Evolutionary conservation across 352 stramenopile species (phyloP).

Genomic region (Aphanomyces invadans): DNA sequence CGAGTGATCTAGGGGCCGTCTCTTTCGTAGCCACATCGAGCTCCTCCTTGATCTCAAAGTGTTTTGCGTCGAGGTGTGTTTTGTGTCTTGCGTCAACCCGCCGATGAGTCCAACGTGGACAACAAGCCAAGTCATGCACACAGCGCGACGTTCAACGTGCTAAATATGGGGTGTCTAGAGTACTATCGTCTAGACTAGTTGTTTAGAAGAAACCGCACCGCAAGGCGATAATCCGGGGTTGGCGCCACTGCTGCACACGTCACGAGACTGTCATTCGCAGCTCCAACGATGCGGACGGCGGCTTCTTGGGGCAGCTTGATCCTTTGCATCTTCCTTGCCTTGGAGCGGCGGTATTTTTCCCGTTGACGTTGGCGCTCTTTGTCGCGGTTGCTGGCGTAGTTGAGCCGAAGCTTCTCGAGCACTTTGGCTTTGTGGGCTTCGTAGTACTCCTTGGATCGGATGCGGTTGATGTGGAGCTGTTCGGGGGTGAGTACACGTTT

Average conservation of each 20-base stretch:
- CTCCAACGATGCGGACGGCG: background rate
- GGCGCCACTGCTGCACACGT: background rate
- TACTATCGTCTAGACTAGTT: background rate
- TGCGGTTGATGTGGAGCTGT: conserved; percentile 20
- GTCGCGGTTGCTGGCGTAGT: conserved; percentile 17
- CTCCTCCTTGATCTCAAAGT: too few species aligned
- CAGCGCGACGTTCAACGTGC: too few species aligned
- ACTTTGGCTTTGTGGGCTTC: conserved; percentile 15
- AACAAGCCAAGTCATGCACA: too few species aligned
- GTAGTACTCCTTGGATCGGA: conserved; percentile 24
- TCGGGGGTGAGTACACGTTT: conserved; percentile 17
- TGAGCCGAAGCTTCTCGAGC: conserved; percentile 8
- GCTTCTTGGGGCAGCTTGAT: background rate
- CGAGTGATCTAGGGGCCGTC: too few species aligned
- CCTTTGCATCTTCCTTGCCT: conserved; percentile 14
- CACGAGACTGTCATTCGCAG: background rate
- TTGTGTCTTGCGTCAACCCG: too few species aligned
- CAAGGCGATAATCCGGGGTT: background rate
- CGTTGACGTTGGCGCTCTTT: conserved; percentile 22
- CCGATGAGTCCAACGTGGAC: background rate
- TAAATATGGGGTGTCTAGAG: background rate
- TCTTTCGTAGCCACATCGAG: too few species aligned
- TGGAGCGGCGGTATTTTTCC: conserved; percentile 22
- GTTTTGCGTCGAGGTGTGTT: too few species aligned
- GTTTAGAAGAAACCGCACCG: conserved; percentile 1